Evolutionary conservation across 164 flowering plant species (phyloP).

Genomic region (Hamamelis virginiana): DNA sequence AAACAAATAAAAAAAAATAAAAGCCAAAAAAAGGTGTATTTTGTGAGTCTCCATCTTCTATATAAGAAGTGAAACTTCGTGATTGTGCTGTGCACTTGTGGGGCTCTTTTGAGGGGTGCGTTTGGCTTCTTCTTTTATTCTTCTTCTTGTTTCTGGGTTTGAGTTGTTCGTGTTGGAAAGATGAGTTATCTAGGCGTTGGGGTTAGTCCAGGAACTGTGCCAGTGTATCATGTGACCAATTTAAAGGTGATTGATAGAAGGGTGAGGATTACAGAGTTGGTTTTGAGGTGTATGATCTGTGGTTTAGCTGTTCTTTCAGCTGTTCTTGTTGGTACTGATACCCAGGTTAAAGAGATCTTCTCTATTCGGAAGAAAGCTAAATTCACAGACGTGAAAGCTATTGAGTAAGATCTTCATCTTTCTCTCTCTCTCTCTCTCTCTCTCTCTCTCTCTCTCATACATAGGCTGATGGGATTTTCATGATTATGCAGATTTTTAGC

Average conservation of each 20-base stretch:
- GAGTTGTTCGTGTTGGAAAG: slow-evolving; percentile 4
- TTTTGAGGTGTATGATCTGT: slow-evolving; percentile 73
- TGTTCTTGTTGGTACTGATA: slow-evolving; percentile 70
- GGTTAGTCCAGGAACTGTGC: slow-evolving; percentile 78
- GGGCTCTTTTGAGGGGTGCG: too few species aligned
- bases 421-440: slow-evolving; percentile 4
- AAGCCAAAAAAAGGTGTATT: too few species aligned
- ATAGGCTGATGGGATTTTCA: too few species aligned
- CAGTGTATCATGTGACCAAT: slow-evolving; percentile 60
- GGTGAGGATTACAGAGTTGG: slow-evolving; percentile 66
- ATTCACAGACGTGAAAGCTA: slow-evolving; percentile 90
- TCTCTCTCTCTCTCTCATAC: too few species aligned
- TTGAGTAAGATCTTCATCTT: slow-evolving; percentile 54
- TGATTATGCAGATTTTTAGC: slow-evolving; percentile 66
- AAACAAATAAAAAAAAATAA: too few species aligned
- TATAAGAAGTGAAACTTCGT: too few species aligned
- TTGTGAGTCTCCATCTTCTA: too few species aligned
- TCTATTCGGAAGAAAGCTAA: slow-evolving; percentile 67
- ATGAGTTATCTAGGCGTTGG: slow-evolving; percentile 74
- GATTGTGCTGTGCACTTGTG: too few species aligned
- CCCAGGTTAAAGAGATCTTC: slow-evolving; percentile 73
- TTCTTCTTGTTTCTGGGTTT: slow-evolving; percentile 2
- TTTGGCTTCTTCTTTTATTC: not conserved
- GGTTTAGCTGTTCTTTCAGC: slow-evolving; percentile 69
- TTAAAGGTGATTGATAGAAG: slow-evolving; percentile 66